phyloP scores from a whole-genome alignment of 1,284 basidiomycete species.

The Trichosporon sp. region DNA sequence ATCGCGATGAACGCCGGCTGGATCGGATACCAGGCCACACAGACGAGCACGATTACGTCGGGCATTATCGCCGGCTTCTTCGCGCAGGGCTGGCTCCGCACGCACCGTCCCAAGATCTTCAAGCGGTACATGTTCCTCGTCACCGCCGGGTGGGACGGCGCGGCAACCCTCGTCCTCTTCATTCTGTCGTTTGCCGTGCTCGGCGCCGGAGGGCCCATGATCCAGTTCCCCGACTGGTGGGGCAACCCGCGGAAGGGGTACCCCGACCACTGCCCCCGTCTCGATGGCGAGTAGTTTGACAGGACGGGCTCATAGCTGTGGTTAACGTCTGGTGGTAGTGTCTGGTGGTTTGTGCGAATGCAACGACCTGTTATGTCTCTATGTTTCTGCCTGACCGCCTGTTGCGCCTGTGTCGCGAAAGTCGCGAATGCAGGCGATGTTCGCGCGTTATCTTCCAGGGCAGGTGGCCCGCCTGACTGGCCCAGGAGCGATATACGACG shows the following conservation, averaged over 20 bases:
- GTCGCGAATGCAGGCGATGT: background rate
- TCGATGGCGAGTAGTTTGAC: background rate
- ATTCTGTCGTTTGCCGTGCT: slow-evolving; percentile 46
- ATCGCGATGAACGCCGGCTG: slow-evolving; percentile 20
- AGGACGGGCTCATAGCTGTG: background rate
- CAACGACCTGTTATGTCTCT: background rate
- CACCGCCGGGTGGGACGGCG: slow-evolving; percentile 47
- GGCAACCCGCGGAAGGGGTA: slow-evolving; percentile 23
- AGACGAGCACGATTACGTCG: slow-evolving; percentile 23
- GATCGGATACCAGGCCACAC: slow-evolving; percentile 19
- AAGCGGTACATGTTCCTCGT: slow-evolving; percentile 24
- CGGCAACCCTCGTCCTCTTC: slow-evolving; percentile 48
- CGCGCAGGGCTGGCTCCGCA: slow-evolving; percentile 26
- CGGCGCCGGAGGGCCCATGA: slow-evolving; percentile 19
- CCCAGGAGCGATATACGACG: background rate
- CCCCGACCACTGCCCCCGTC: slow-evolving; percentile 22
- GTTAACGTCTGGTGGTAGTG: background rate
- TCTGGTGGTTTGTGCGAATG: background rate
- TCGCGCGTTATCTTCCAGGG: background rate
- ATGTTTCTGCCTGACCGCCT: too few relatives aligned
- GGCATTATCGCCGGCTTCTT: slow-evolving; percentile 26
- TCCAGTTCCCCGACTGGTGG: slow-evolving; percentile 30
- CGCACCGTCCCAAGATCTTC: slow-evolving; percentile 21
- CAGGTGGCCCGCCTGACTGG: background rate
- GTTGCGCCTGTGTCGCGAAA: background rate